Conservation (phyloP, 2,329 filamentous ascomycete species). For the Apiospora kogelbergensis region DNA sequence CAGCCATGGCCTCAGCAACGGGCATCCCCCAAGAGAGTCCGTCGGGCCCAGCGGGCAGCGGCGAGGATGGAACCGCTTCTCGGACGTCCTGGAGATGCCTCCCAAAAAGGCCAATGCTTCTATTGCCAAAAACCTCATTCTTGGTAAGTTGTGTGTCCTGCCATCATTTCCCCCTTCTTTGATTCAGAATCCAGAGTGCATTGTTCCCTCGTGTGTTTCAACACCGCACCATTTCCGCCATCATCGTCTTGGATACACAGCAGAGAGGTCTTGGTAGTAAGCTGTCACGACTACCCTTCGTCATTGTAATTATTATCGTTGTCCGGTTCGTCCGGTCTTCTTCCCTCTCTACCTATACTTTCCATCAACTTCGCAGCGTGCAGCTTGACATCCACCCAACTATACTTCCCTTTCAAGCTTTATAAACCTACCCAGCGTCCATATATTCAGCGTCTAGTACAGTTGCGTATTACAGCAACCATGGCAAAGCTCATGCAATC, state of each 20-base stretch:
- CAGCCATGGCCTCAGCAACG: conserved; percentile 66
- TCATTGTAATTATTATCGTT: neutral
- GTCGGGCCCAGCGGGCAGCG: conserved; percentile 18
- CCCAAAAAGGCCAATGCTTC: conserved; percentile 64
- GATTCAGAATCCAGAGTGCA: neutral
- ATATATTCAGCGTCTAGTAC: neutral
- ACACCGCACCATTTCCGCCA: neutral
- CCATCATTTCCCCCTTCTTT: conserved; percentile 7
- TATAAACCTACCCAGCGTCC: neutral
- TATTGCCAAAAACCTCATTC: conserved; percentile 69
- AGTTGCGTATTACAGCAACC: neutral
- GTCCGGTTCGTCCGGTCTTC: conserved; percentile 1
- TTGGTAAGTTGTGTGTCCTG: conserved; percentile 54
- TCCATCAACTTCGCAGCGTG: neutral
- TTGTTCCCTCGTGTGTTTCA: neutral
- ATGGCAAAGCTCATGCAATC: conserved; percentile 34
- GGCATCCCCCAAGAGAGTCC: conserved; percentile 56
- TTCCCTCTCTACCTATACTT: conserved; percentile 16
- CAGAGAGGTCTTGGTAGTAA: neutral
- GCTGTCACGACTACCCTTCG: neutral
- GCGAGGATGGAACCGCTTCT: conserved; percentile 61
- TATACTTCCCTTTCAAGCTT: neutral
- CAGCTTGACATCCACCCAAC: conserved; percentile 8
- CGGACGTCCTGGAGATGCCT: conserved; percentile 69
- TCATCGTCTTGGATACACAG: neutral